phyloP scores from a whole-genome alignment of 2,329 filamentous ascomycete species.

The Tolypocladium cylindrosporum region DNA sequence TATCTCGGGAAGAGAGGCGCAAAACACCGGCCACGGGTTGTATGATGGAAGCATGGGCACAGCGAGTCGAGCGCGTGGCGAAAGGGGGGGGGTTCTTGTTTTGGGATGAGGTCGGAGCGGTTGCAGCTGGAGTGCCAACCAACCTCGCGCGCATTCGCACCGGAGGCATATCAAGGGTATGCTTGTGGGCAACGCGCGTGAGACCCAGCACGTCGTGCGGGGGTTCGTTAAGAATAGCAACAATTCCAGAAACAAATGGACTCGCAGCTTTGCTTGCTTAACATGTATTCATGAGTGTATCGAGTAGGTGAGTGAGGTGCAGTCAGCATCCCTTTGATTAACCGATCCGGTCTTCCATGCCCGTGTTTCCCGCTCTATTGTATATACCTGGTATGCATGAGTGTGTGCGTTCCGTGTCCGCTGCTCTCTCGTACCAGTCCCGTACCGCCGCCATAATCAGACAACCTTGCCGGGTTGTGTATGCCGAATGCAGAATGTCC shows the following conservation, averaged over 20 bases:
- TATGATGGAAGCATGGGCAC: conserved; percentile 7
- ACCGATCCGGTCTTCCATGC: background rate
- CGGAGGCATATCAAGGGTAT: background rate
- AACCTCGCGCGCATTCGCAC: background rate
- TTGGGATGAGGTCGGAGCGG: background rate
- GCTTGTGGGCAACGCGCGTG: background rate
- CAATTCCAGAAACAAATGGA: background rate
- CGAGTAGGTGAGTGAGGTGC: background rate
- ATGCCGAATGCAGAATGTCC: background rate
- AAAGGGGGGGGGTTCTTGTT: background rate
- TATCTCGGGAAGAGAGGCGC: conserved; percentile 6
- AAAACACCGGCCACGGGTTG: conserved; percentile 3
- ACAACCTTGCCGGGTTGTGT: background rate
- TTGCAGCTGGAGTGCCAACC: background rate
- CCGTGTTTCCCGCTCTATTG: background rate
- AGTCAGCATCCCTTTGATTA: background rate
- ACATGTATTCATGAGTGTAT: background rate
- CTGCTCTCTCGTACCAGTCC: too few relatives aligned
- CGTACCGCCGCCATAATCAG: too few relatives aligned
- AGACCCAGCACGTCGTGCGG: background rate
- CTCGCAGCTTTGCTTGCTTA: background rate
- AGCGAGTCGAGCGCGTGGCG: conserved; percentile 11
- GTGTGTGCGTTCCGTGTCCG: background rate
- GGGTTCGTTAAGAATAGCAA: background rate
- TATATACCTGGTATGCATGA: too few relatives aligned